These are phyloP conservation scores for Heliamphora pulchella DNA, from an alignment of 179 eudicot genomes.

Conservation along the genomic window DNA sequence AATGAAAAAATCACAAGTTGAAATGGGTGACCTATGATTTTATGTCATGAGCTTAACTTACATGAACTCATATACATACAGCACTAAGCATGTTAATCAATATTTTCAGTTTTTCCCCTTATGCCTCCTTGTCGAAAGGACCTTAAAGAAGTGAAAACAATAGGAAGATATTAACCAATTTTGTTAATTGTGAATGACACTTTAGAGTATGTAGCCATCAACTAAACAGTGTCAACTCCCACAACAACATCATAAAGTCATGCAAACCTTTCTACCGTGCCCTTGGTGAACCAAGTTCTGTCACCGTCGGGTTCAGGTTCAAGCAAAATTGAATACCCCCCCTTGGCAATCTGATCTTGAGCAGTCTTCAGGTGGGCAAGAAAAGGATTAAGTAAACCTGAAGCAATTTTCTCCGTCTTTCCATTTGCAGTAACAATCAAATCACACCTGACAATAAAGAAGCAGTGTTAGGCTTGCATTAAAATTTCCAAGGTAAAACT, in stretches of 20 bases:
- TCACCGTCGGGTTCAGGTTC: slow-evolving; percentile 49
- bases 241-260: slow-evolving; percentile 11
- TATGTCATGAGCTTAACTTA: neutral
- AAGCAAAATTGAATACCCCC: slow-evolving; percentile 88
- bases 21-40: neutral
- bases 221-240: neutral
- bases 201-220: neutral
- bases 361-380: slow-evolving; percentile 85
- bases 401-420: slow-evolving; percentile 78
- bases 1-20: neutral
- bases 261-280: slow-evolving; percentile 76
- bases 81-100: neutral
- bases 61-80: neutral
- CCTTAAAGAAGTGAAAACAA: neutral
- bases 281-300: slow-evolving; percentile 88
- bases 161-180: neutral
- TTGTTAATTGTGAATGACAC: neutral
- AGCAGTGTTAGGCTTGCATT: slow-evolving; percentile 3
- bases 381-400: slow-evolving; percentile 87
- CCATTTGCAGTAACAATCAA: slow-evolving; percentile 71
- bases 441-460: slow-evolving; percentile 62
- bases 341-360: slow-evolving; percentile 88
- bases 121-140: neutral
- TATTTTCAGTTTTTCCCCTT: neutral
- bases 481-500: neutral